These are phyloP conservation scores for Neospermospora avenae DNA, from an alignment of 2,329 filamentous ascomycete species.

Conservation along the genomic window DNA sequence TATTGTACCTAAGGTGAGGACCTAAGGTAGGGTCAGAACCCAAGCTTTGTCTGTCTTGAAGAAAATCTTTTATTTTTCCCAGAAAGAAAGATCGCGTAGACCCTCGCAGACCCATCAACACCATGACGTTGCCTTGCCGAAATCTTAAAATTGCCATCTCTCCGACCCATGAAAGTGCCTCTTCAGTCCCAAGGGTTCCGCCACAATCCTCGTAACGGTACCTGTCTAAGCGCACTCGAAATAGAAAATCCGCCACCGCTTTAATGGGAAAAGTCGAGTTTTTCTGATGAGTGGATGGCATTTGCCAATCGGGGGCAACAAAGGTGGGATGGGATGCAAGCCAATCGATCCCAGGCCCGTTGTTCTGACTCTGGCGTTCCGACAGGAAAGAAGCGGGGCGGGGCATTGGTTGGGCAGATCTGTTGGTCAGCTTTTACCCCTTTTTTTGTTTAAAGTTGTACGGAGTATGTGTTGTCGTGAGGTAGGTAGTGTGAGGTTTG, in stretches of 20 bases:
- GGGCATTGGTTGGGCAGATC: neutral
- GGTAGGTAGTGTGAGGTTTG: too few species aligned
- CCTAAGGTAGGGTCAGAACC: too few species aligned
- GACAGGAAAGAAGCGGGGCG: neutral
- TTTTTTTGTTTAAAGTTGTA: too few species aligned
- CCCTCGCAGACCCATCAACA: neutral
- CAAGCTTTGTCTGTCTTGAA: too few species aligned
- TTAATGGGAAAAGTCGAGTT: neutral
- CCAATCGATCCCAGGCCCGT: neutral
- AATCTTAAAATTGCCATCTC: neutral
- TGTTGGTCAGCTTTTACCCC: neutral
- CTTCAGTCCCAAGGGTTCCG: neutral
- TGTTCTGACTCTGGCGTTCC: neutral
- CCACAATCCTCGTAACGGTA: conserved; percentile 4
- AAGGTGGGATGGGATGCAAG: neutral
- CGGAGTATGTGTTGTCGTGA: too few species aligned
- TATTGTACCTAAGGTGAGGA: too few species aligned
- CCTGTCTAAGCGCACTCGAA: conserved; percentile 13
- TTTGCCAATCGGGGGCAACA: neutral
- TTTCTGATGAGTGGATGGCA: neutral
- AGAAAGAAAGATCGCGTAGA: too few species aligned
- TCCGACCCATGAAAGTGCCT: neutral
- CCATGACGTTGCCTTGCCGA: neutral
- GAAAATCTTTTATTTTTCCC: neutral
- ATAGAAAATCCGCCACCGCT: conserved; percentile 10